phyloP scores from a whole-genome alignment of 805 yeast genomes.

The Pichia sporocuriosa region DNA sequence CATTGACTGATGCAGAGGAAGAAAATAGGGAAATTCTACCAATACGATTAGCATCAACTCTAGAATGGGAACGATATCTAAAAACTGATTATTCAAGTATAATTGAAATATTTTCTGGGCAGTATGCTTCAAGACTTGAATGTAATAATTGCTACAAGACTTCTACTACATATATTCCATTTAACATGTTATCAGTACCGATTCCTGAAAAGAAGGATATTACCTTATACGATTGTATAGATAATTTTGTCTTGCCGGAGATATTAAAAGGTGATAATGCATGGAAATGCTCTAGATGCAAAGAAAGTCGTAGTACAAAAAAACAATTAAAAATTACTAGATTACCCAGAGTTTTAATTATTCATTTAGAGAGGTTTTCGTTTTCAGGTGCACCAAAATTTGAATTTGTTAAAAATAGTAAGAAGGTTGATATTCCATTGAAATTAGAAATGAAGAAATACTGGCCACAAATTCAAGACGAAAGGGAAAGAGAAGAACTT shows the following conservation, averaged over 20 bases:
- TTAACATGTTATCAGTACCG: conserved; percentile 73
- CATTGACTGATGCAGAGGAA: conserved; percentile 56
- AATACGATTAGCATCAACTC: conserved; percentile 71
- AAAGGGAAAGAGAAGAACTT: conserved; percentile 38
- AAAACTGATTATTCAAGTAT: conserved; percentile 72
- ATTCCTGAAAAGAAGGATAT: conserved; percentile 45
- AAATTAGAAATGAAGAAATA: conserved; percentile 50
- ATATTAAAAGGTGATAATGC: conserved; percentile 67
- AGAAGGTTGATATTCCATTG: conserved; percentile 62
- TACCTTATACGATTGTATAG: conserved; percentile 57
- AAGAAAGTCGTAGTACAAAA: conserved; percentile 52
- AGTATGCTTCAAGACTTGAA: conserved; percentile 68
- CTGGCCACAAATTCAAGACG: conserved; percentile 52
- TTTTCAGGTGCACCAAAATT: conserved; percentile 24
- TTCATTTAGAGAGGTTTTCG: conserved; percentile 80
- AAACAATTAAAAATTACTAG: conserved; percentile 70
- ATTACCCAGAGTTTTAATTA: conserved; percentile 69
- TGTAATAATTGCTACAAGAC: conserved; percentile 70
- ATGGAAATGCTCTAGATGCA: conserved; percentile 81
- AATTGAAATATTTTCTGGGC: conserved; percentile 84
- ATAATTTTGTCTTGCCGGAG: conserved; percentile 72
- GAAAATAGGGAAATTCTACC: conserved; percentile 63
- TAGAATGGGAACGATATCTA: conserved; percentile 88
- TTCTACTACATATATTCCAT: conserved; percentile 82
- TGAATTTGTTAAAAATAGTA: conserved; percentile 51